Conservation (phyloP, 2,329 filamentous ascomycete species). For the Colletotrichum abscissum region DNA sequence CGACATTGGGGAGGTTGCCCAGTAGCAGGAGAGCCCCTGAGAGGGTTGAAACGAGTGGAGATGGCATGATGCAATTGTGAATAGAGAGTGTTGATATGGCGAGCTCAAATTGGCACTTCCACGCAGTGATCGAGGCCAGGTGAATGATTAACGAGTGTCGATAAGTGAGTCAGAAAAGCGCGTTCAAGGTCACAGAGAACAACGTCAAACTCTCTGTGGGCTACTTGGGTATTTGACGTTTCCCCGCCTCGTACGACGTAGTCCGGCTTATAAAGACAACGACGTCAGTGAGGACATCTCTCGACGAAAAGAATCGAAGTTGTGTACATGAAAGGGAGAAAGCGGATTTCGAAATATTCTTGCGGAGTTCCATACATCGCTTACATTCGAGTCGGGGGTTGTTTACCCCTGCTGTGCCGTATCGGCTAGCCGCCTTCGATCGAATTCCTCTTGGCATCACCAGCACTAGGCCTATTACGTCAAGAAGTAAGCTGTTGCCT, state of each 20-base stretch:
- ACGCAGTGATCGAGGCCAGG: not conserved
- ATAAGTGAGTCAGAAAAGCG: not conserved
- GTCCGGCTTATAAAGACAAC: not conserved
- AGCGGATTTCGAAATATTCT: not conserved
- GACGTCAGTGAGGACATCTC: not conserved
- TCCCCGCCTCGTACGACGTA: not conserved
- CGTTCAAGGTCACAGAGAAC: not conserved
- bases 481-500: not conserved
- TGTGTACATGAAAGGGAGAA: not conserved
- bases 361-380: not conserved
- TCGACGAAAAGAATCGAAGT: too few relatives aligned
- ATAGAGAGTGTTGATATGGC: not conserved
- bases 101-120: not conserved
- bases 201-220: not conserved
- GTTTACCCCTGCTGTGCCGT: constrained; percentile 11
- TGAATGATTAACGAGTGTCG: not conserved
- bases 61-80: not conserved
- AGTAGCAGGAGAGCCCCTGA: not conserved
- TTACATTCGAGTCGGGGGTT: not conserved
- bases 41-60: not conserved
- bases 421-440: not conserved
- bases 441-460: not conserved
- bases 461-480: not conserved
- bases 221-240: not conserved
- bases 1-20: not conserved